Conservation (phyloP, 164 flowering plant species). For the Umbellularia californica region DNA sequence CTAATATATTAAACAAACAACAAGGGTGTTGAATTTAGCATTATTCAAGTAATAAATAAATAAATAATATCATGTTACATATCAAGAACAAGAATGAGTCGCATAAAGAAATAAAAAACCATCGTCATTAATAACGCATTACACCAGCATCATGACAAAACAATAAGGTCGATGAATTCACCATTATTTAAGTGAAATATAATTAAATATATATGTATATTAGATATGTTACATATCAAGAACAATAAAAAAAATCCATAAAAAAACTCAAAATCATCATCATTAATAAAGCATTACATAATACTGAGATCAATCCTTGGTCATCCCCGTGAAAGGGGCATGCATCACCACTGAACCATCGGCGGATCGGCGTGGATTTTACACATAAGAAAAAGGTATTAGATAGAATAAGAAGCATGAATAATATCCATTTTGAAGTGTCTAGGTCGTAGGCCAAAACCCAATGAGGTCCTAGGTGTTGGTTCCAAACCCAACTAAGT, state of each 20-base stretch:
- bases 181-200: background rate
- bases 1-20: constrained; percentile 26
- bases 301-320: too few relatives aligned
- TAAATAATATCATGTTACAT: background rate
- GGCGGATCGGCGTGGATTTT: too few relatives aligned
- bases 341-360: too few relatives aligned
- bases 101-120: background rate
- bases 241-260: background rate
- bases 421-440: too few relatives aligned
- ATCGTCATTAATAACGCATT: background rate
- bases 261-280: background rate
- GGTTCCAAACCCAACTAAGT: too few relatives aligned
- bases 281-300: background rate
- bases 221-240: background rate
- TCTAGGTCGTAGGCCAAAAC: too few relatives aligned
- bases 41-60: background rate
- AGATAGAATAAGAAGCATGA: too few relatives aligned
- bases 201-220: background rate
- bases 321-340: too few relatives aligned
- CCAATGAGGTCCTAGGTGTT: too few relatives aligned
- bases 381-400: too few relatives aligned
- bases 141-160: constrained; percentile 14
- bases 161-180: background rate
- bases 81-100: background rate
- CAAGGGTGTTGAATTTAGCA: background rate